These are phyloP conservation scores for Phycomyces nitens DNA, from an alignment of 192 early-diverging fungal genomes.

Conservation along the genomic window DNA sequence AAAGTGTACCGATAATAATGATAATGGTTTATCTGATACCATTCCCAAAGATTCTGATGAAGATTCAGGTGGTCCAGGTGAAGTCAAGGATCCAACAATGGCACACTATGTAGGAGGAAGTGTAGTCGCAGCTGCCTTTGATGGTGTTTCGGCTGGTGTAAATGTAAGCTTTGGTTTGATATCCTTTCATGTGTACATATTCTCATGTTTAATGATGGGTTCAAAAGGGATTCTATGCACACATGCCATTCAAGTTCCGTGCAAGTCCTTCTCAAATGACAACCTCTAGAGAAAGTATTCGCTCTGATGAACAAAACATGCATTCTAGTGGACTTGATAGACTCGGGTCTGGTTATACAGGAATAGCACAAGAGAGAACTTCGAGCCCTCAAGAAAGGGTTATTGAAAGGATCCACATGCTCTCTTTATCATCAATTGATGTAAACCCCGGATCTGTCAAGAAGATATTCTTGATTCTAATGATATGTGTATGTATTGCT, in stretches of 20 bases:
- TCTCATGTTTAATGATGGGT: neutral
- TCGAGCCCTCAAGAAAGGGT: neutral
- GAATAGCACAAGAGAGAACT: constrained; percentile 2
- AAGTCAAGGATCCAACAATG: neutral
- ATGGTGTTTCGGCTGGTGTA: constrained; percentile 9
- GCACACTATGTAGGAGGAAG: constrained; percentile 11
- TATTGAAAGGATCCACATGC: neutral
- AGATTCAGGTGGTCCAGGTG: neutral
- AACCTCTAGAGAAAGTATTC: no score
- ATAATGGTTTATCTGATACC: neutral
- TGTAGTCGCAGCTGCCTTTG: constrained; percentile 12
- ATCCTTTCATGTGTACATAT: neutral
- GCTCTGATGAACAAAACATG: neutral
- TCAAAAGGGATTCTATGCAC: constrained; percentile 8
- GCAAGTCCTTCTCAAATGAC: neutral
- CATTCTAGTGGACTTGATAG: neutral
- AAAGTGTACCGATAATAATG: neutral
- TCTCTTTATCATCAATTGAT: neutral
- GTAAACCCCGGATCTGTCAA: neutral
- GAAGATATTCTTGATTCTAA: constrained; percentile 1
- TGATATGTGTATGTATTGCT: constrained; percentile 10
- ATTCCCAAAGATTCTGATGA: neutral
- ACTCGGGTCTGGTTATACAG: neutral
- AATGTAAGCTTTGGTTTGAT: constrained; percentile 10
- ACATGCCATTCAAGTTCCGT: constrained; percentile 8